Conservation (phyloP, 1,284 basidiomycete species). For the Lignosus rhinocerotis region DNA sequence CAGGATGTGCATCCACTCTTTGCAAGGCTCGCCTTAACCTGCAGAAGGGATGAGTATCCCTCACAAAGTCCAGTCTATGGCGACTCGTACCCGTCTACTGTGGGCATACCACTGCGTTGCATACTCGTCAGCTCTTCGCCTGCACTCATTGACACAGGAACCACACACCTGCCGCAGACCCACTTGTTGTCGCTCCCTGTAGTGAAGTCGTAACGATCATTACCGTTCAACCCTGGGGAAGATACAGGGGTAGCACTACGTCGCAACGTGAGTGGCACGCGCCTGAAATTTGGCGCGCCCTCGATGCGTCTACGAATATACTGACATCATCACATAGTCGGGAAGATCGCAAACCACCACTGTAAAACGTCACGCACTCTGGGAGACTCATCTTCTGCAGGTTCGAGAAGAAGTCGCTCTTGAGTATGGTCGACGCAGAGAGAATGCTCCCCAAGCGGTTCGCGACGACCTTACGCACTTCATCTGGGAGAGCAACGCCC, state of each 20-base stretch:
- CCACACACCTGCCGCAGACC: slow-evolving; percentile 79
- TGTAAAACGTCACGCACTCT: slow-evolving; percentile 58
- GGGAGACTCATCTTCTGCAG: slow-evolving; percentile 94
- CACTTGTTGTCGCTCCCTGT: slow-evolving; percentile 53
- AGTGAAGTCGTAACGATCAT: slow-evolving; percentile 37
- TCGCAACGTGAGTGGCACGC: slow-evolving; percentile 66
- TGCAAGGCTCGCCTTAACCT: slow-evolving; percentile 83
- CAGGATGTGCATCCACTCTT: slow-evolving; percentile 78
- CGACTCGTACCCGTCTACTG: slow-evolving; percentile 72
- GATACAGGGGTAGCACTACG: slow-evolving; percentile 36
- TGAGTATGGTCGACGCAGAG: slow-evolving; percentile 92
- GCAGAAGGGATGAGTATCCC: background rate
- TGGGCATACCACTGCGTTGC: slow-evolving; percentile 78
- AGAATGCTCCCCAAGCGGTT: slow-evolving; percentile 87
- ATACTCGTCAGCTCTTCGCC: background rate
- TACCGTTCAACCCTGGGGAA: slow-evolving; percentile 29
- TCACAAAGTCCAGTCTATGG: background rate
- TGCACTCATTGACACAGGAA: background rate
- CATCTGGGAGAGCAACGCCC: slow-evolving; percentile 85
- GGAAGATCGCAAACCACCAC: no score
- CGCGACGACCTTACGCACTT: slow-evolving; percentile 82
- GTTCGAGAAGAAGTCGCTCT: slow-evolving; percentile 96
- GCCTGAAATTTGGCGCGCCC: slow-evolving; percentile 90
- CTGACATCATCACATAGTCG: no score
- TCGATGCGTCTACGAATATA: slow-evolving; percentile 73